phyloP scores from a whole-genome alignment of 1,284 basidiomycete species.

The Tremellales sp. region DNA sequence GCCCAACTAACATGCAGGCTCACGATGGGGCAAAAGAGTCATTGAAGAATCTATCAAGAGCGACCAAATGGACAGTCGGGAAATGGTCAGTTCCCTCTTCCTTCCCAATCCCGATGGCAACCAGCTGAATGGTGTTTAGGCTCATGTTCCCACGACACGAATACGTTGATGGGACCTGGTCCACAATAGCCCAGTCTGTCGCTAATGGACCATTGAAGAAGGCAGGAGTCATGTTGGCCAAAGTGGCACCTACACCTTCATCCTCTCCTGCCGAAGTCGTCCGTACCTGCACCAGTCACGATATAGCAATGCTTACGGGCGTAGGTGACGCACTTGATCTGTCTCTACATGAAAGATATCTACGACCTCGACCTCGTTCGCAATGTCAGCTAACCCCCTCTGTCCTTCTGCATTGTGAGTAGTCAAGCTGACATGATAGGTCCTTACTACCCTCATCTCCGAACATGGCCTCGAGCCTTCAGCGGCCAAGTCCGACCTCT shows the following conservation, averaged over 20 bases:
- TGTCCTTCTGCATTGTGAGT: too few relatives aligned
- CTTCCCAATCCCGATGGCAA: not conserved
- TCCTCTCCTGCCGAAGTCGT: slow-evolving; percentile 4
- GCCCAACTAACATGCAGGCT: slow-evolving; percentile 7
- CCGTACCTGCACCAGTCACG: not conserved
- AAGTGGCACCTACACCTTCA: slow-evolving; percentile 24
- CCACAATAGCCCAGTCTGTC: slow-evolving; percentile 25
- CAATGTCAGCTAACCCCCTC: slow-evolving; percentile 10
- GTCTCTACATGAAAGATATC: slow-evolving; percentile 29
- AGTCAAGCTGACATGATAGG: slow-evolving; percentile 6
- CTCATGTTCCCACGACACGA: slow-evolving; percentile 21
- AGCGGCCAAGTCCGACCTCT: slow-evolving; percentile 37
- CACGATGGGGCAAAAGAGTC: slow-evolving; percentile 10
- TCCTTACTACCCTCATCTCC: slow-evolving; percentile 20
- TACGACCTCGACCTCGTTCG: slow-evolving; percentile 20
- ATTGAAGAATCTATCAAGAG: slow-evolving; percentile 21
- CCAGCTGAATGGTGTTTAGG: slow-evolving; percentile 8
- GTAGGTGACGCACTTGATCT: slow-evolving; percentile 21
- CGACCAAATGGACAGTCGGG: slow-evolving; percentile 19
- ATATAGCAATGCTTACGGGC: too few relatives aligned
- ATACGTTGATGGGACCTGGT: slow-evolving; percentile 27
- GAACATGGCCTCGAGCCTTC: slow-evolving; percentile 32
- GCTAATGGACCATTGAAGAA: slow-evolving; percentile 28
- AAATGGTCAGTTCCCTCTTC: slow-evolving; percentile 28
- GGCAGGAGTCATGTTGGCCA: slow-evolving; percentile 21